These are phyloP conservation scores for Kluyveromyces nonfermentans DNA, from an alignment of 805 yeast genomes.

Conservation along the genomic window DNA sequence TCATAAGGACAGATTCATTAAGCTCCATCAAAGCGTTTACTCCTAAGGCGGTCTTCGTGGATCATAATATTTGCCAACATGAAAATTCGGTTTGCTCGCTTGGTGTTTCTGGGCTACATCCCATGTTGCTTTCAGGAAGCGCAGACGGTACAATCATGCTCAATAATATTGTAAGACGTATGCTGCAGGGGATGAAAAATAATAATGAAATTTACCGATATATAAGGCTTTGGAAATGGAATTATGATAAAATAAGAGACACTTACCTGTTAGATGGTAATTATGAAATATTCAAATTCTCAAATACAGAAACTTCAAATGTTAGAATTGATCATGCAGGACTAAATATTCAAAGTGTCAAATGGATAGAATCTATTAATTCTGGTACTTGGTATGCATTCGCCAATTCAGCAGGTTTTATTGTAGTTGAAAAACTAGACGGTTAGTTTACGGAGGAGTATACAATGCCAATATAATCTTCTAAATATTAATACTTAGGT, in stretches of 20 bases:
- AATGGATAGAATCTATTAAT: slow-evolving; percentile 47
- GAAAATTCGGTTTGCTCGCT: slow-evolving; percentile 34
- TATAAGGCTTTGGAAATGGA: slow-evolving; percentile 31
- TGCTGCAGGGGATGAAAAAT: slow-evolving; percentile 29
- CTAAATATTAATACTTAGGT: slow-evolving; percentile 46
- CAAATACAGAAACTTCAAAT: slow-evolving; percentile 20
- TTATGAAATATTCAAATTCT: slow-evolving; percentile 29
- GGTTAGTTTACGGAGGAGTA: background rate
- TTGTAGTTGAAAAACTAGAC: slow-evolving; percentile 22
- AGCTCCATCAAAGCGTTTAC: slow-evolving; percentile 31
- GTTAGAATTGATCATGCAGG: slow-evolving; percentile 40
- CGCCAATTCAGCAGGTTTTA: slow-evolving; percentile 25
- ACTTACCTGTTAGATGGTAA: slow-evolving; percentile 34
- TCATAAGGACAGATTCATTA: slow-evolving; percentile 35
- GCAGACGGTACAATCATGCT: slow-evolving; percentile 40
- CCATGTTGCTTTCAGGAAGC: slow-evolving; percentile 38
- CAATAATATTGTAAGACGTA: slow-evolving; percentile 32
- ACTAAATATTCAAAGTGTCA: slow-evolving; percentile 38
- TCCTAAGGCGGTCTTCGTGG: slow-evolving; percentile 29
- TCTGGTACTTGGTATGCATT: slow-evolving; percentile 38
- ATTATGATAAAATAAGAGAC: slow-evolving; percentile 32
- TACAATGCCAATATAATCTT: slow-evolving; percentile 17
- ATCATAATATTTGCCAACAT: slow-evolving; percentile 30
- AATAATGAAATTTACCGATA: slow-evolving; percentile 22
- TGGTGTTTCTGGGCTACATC: slow-evolving; percentile 37